Conservation (phyloP, 495 filamentous ascomycete species). For the Apiosordaria backusii region DNA sequence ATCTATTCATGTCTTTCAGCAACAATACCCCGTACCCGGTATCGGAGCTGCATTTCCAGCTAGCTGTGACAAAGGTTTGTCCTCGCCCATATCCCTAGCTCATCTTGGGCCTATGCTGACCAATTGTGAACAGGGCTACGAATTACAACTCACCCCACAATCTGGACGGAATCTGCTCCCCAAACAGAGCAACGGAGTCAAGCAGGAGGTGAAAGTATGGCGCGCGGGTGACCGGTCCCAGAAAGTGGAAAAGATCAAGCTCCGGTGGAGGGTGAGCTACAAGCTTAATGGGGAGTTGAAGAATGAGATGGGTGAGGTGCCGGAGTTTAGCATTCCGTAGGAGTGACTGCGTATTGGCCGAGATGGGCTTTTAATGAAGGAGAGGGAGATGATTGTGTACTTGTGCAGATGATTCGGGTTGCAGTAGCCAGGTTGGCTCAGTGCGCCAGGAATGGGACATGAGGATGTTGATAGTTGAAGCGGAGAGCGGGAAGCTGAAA, state of each 20-base stretch:
- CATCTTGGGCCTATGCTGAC: constrained; percentile 5
- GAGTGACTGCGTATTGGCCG: too few relatives aligned
- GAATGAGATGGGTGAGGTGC: constrained; percentile 84
- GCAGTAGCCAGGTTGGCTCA: background rate
- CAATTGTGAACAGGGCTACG: constrained; percentile 59
- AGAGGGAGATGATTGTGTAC: background rate
- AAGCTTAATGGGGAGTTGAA: constrained; percentile 57
- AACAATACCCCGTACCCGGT: constrained; percentile 70
- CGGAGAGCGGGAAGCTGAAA: background rate
- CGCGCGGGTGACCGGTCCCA: constrained; percentile 59
- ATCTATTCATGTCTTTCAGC: constrained; percentile 68
- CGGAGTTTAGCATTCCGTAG: constrained; percentile 69
- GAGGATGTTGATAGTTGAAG: background rate
- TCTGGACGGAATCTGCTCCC: constrained; percentile 70
- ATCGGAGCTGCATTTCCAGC: constrained; percentile 79
- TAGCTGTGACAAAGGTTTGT: constrained; percentile 85
- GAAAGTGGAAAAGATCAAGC: constrained; percentile 73
- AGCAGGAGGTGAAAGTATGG: constrained; percentile 74
- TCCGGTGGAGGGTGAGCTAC: constrained; percentile 86
- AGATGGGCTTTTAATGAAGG: background rate
- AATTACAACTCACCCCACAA: constrained; percentile 78
- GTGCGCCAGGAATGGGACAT: background rate
- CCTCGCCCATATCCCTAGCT: background rate
- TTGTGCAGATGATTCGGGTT: background rate
- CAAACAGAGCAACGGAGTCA: constrained; percentile 71